A percentile compares a stretch with the other conserved stretches of the same genome.
Evolutionary conservation across 2,329 filamentous ascomycete species (phyloP).

Genomic region (Xylariaceae sp.): DNA sequence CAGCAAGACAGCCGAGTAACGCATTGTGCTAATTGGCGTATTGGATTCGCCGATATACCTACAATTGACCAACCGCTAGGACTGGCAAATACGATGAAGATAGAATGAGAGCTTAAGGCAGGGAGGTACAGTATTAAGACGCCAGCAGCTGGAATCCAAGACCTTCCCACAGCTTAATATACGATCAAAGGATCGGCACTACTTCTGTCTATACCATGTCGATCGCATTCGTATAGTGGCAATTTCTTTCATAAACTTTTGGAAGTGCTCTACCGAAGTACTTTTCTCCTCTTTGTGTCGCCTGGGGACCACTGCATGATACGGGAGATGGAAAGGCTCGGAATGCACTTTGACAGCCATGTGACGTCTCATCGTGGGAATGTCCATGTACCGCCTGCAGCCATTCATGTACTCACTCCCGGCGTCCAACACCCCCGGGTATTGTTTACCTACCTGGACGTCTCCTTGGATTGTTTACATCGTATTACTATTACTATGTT

Average conservation of each 20-base stretch:
- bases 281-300: background rate
- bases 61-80: background rate
- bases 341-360: background rate
- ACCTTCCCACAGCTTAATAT: too few relatives aligned
- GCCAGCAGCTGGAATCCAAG: too few relatives aligned
- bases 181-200: too few relatives aligned
- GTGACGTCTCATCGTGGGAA: slow-evolving; percentile 16
- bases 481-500: background rate
- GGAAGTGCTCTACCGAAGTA: too few relatives aligned
- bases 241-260: too few relatives aligned
- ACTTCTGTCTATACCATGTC: too few relatives aligned
- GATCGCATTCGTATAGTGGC: too few relatives aligned
- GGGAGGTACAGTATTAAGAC: background rate
- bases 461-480: background rate
- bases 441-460: background rate
- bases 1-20: slow-evolving; percentile 10
- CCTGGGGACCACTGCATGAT: background rate
- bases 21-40: slow-evolving; percentile 7
- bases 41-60: background rate
- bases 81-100: background rate
- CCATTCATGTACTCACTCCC: background rate
- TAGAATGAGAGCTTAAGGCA: background rate
- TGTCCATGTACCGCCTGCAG: slow-evolving; percentile 1
- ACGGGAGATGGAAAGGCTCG: background rate
- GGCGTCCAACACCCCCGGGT: background rate